Evolutionary conservation across 169 alveolate genomes (phyloP).

Genomic region (Sarcocystis neurona): DNA sequence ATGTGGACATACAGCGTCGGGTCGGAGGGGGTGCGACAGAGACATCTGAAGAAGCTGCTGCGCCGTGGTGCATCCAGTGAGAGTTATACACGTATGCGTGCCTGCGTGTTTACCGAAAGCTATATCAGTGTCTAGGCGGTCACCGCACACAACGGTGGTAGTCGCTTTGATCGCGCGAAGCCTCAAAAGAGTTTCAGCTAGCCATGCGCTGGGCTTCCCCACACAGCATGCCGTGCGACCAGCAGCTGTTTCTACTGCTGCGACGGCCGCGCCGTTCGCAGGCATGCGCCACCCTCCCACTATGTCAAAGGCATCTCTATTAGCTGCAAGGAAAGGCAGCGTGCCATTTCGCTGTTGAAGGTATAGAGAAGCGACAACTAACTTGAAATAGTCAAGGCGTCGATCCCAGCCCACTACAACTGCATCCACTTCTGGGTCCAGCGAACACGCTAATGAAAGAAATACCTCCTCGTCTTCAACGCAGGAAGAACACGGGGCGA

Average conservation of each 20-base stretch:
- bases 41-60: not conserved
- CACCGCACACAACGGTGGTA: slow-evolving; percentile 52
- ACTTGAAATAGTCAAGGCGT: not conserved
- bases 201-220: slow-evolving; percentile 34
- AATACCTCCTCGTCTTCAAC: not conserved
- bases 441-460: not conserved
- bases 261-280: slow-evolving; percentile 33
- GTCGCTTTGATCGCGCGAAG: not conserved
- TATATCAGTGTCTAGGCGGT: slow-evolving; percentile 62
- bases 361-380: slow-evolving; percentile 22
- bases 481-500: not conserved
- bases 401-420: slow-evolving; percentile 48
- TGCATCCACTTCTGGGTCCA: slow-evolving; percentile 30
- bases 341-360: slow-evolving; percentile 2
- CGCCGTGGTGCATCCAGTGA: slow-evolving; percentile 56
- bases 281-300: slow-evolving; percentile 1
- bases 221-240: slow-evolving; percentile 21
- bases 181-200: not conserved
- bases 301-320: slow-evolving; percentile 21
- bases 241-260: not conserved
- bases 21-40: not conserved
- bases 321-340: slow-evolving; percentile 41
- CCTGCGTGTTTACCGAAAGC: slow-evolving; percentile 31
- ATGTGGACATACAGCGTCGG: not conserved
- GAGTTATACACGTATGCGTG: slow-evolving; percentile 29